Conservation (phyloP, 495 filamentous ascomycete species). For the Polyplosphaeria fusca region DNA sequence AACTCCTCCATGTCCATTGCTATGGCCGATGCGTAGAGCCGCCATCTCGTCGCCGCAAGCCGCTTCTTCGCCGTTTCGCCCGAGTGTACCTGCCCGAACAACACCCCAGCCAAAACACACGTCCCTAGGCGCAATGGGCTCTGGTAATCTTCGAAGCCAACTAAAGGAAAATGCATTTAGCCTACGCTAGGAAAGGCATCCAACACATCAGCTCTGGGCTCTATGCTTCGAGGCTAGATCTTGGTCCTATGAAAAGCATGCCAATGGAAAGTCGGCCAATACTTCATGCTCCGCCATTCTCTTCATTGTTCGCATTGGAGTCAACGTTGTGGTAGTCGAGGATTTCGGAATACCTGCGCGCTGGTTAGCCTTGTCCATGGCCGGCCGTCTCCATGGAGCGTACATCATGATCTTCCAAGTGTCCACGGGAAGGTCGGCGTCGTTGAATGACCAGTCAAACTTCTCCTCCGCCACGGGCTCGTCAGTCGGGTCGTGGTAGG, state of each 20-base stretch:
- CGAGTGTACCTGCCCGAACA: conserved; percentile 1
- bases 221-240: no score
- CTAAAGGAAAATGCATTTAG: not conserved
- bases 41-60: no score
- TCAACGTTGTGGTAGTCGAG: conserved; percentile 98
- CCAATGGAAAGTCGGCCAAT: no score
- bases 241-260: no score
- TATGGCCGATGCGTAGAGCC: not conserved
- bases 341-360: conserved; percentile 97
- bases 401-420: conserved; percentile 99
- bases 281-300: conserved; percentile 31
- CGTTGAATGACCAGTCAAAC: conserved; percentile 99
- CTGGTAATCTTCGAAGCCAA: not conserved
- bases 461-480: conserved; percentile 95
- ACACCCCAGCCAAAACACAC: conserved; percentile 6
- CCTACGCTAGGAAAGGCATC: not conserved
- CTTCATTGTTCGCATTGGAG: conserved; percentile 32
- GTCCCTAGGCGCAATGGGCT: conserved; percentile 5
- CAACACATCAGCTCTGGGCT: no score
- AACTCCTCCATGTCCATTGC: not conserved
- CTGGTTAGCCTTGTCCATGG: no score
- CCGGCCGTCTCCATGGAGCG: no score
- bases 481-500: conserved; percentile 95
- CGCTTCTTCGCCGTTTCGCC: conserved; percentile 17
- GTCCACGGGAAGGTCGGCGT: conserved; percentile 94